These are phyloP conservation scores for Fusarium floridanum DNA, from an alignment of 2,329 filamentous ascomycete genomes.

Conservation along the genomic window DNA sequence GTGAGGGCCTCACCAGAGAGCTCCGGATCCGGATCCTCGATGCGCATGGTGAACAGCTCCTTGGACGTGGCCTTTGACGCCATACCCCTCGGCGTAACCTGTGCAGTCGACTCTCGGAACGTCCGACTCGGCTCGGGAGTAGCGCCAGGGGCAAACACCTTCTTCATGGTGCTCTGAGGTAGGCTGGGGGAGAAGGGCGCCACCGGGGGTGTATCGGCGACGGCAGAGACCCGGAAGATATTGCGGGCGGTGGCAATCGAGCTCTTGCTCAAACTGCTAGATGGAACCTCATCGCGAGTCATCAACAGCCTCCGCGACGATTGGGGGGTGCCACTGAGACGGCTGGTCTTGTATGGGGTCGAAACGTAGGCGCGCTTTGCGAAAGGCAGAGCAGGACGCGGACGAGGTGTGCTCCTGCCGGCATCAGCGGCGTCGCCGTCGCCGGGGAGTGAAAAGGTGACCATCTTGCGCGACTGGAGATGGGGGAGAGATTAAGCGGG, in stretches of 20 bases:
- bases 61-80: conserved; percentile 62
- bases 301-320: conserved; percentile 53
- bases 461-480: conserved; percentile 46
- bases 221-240: conserved; percentile 57
- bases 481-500: conserved; percentile 10
- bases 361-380: conserved; percentile 58
- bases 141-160: conserved; percentile 60
- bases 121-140: conserved; percentile 60
- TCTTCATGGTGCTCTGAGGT: conserved; percentile 60
- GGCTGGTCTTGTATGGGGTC: conserved; percentile 54
- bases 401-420: conserved; percentile 53
- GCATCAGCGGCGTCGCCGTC: conserved; percentile 50
- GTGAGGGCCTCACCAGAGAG: conserved; percentile 68
- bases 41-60: conserved; percentile 70
- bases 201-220: conserved; percentile 50
- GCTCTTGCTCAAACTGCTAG: conserved; percentile 53
- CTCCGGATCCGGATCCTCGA: conserved; percentile 67
- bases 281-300: conserved; percentile 52
- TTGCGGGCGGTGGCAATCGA: conserved; percentile 55
- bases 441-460: conserved; percentile 56
- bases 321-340: conserved; percentile 55
- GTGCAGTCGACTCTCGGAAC: conserved; percentile 60
- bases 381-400: conserved; percentile 58
- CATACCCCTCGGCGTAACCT: conserved; percentile 64
- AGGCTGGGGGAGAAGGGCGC: conserved; percentile 61